Evolutionary conservation across 805 yeast species (phyloP).

Genomic region (Kregervanrija pseudodelftensis): DNA sequence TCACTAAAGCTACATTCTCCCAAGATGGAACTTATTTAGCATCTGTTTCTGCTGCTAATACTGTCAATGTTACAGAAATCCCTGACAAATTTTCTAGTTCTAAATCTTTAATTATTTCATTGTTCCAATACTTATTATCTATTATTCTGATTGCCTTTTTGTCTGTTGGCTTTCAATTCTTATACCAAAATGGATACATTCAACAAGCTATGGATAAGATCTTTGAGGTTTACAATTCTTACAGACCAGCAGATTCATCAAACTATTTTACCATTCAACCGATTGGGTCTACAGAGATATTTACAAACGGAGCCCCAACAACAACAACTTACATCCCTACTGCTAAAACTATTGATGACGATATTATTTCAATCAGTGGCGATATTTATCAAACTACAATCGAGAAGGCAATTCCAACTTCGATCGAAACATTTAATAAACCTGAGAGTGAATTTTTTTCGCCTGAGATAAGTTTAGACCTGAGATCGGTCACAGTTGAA

Average conservation of each 20-base stretch:
- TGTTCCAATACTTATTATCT: constrained; percentile 21
- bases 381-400: too few relatives aligned
- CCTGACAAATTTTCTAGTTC: constrained; percentile 44
- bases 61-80: constrained; percentile 54
- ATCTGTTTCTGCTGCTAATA: constrained; percentile 70
- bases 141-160: constrained; percentile 18
- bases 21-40: constrained; percentile 63
- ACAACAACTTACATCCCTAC: constrained; percentile 5
- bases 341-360: constrained; percentile 2
- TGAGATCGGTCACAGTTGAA: too few relatives aligned
- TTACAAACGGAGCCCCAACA: constrained; percentile 3
- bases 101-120: constrained; percentile 26
- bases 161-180: constrained; percentile 22
- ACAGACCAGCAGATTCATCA: constrained; percentile 26
- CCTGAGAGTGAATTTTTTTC: too few relatives aligned
- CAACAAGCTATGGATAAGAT: constrained; percentile 15
- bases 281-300: constrained; percentile 11
- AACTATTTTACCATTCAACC: constrained; percentile 29
- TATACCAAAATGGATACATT: constrained; percentile 24
- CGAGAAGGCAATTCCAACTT: too few relatives aligned
- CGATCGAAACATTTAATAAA: too few relatives aligned
- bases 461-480: too few relatives aligned
- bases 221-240: constrained; percentile 16
- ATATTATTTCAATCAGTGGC: not conserved
- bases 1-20: constrained; percentile 65